Conservation (phyloP, 2,329 filamentous ascomycete species). For the Calonectria fujianensis region DNA sequence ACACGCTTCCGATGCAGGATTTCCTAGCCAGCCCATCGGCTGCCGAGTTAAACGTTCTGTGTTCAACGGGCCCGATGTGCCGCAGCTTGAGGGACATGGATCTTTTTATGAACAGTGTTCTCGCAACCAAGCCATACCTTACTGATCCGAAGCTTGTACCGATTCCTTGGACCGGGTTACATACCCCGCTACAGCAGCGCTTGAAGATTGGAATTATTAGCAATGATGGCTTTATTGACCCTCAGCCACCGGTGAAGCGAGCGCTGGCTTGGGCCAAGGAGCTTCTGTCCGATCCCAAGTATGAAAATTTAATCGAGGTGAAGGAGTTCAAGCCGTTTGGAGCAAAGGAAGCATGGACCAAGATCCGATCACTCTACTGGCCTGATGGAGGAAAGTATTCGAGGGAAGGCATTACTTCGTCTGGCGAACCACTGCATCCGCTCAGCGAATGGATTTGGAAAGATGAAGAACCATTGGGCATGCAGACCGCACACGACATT, state of each 20-base stretch:
- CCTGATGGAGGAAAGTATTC: constrained; percentile 64
- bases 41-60: constrained; percentile 59
- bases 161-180: constrained; percentile 57
- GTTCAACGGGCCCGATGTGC: constrained; percentile 55
- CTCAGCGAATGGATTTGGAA: constrained; percentile 64
- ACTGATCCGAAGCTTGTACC: constrained; percentile 56
- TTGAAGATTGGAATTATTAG: constrained; percentile 66
- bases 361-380: constrained; percentile 66
- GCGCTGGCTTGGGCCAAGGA: constrained; percentile 60
- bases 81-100: constrained; percentile 52
- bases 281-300: constrained; percentile 45
- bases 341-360: constrained; percentile 54
- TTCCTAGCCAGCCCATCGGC: constrained; percentile 50
- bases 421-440: constrained; percentile 66
- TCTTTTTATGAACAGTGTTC: constrained; percentile 43
- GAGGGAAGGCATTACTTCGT: constrained; percentile 56
- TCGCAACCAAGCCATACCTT: constrained; percentile 47
- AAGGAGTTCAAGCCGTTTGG: constrained; percentile 60
- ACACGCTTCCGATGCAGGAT: constrained; percentile 53
- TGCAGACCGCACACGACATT: constrained; percentile 47
- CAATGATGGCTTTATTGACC: constrained; percentile 61
- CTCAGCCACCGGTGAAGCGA: constrained; percentile 62
- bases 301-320: constrained; percentile 53
- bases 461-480: constrained; percentile 52
- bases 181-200: constrained; percentile 32